Evolutionary conservation across 768 basidiomycete species (phyloP).

Genomic region (Suillus brevipes): DNA sequence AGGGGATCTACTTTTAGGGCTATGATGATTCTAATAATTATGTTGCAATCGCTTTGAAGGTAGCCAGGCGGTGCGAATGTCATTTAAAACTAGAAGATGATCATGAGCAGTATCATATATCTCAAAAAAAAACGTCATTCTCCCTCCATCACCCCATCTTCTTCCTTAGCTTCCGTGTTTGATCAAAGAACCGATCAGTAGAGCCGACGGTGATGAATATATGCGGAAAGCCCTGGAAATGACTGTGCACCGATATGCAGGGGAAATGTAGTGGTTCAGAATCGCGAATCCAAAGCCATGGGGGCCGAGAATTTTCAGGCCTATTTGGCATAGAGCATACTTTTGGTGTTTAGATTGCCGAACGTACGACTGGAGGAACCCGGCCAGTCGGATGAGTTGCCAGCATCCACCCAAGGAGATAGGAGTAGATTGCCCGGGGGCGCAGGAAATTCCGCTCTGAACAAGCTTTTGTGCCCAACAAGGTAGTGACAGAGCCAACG

Average conservation of each 20-base stretch:
- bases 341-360: conserved; percentile 12
- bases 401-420: conserved; percentile 57
- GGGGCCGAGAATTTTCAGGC: conserved; percentile 45
- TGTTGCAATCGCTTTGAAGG: conserved; percentile 46
- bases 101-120: conserved; percentile 56
- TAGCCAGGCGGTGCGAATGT: conserved; percentile 52
- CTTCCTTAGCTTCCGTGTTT: conserved; percentile 43
- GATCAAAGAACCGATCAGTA: conserved; percentile 59
- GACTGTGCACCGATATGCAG: conserved; percentile 44
- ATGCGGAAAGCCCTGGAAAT: conserved; percentile 58
- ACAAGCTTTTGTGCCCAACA: conserved; percentile 48
- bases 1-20: too few species aligned
- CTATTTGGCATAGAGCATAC: conserved; percentile 33
- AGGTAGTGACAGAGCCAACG: conserved; percentile 59
- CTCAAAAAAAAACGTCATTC: conserved; percentile 46
- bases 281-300: conserved; percentile 47
- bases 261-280: conserved; percentile 57
- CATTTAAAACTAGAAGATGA: conserved; percentile 44
- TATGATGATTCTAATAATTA: conserved; percentile 35
- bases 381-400: conserved; percentile 37
- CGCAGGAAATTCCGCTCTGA: conserved; percentile 18
- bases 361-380: conserved; percentile 39
- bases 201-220: conserved; percentile 62
- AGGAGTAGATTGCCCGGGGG: conserved; percentile 50
- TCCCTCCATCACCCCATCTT: conserved; percentile 39